phyloP scores from a whole-genome alignment of 495 filamentous ascomycete species.

The Talaromyces nanjingensis region DNA sequence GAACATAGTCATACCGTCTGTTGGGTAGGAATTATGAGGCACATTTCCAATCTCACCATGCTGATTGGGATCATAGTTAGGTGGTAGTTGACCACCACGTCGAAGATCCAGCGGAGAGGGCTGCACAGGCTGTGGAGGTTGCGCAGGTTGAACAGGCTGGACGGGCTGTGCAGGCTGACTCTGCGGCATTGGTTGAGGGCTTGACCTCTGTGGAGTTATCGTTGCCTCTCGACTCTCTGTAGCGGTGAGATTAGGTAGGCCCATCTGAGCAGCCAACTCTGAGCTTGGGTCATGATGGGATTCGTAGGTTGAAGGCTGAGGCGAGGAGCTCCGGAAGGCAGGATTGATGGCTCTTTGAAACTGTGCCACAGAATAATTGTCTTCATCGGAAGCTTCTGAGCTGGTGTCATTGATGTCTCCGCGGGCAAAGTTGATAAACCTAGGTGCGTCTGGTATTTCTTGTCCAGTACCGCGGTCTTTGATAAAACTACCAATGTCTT shows the following conservation, averaged over 20 bases:
- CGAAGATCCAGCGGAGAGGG: conserved; percentile 44
- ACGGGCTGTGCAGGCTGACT: conserved; percentile 12
- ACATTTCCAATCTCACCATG: conserved; percentile 61
- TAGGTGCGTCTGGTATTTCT: conserved; percentile 94
- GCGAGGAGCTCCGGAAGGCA: conserved; percentile 87
- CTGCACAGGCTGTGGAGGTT: conserved; percentile 18
- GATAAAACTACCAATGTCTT: conserved; percentile 89
- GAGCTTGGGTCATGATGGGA: conserved; percentile 81
- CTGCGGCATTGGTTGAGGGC: conserved; percentile 1
- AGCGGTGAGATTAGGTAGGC: conserved; percentile 42
- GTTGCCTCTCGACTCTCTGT: conserved; percentile 47
- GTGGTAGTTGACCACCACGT: conserved; percentile 40
- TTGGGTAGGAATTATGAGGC: conserved; percentile 89
- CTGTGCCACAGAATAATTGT: conserved; percentile 85
- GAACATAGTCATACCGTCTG: conserved; percentile 98
- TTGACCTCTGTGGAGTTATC: conserved; percentile 45
- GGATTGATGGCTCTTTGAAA: conserved; percentile 95
- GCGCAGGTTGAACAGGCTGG: conserved; percentile 10
- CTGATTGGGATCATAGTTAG: conserved; percentile 47
- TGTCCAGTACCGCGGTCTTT: conserved; percentile 84
- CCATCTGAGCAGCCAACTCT: conserved; percentile 56
- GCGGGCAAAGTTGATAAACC: conserved; percentile 97
- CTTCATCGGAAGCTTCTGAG: conserved; percentile 77
- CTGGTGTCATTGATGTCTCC: conserved; percentile 76
- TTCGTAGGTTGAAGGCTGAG: conserved; percentile 76